Conservation (phyloP, 371 early-diverging fungal genomes). For the Mucor sp. region DNA sequence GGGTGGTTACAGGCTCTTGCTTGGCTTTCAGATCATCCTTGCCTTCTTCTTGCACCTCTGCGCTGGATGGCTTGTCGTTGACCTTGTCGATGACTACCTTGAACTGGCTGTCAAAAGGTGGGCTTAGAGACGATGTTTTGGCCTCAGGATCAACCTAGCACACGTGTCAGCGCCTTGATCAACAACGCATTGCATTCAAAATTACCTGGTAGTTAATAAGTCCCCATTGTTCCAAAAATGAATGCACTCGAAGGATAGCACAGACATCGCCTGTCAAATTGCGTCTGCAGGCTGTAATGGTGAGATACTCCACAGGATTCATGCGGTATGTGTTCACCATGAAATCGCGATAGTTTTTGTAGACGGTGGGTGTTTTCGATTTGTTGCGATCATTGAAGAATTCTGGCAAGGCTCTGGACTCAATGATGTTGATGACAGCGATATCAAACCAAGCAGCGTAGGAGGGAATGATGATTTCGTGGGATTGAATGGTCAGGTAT, state of each 20-base stretch:
- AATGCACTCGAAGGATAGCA: constrained; percentile 93
- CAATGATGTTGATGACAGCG: constrained; percentile 77
- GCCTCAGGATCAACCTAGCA: constrained; percentile 84
- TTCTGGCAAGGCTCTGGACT: constrained; percentile 85
- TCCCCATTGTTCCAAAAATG: constrained; percentile 98
- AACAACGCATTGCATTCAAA: neutral
- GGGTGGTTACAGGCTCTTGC: neutral
- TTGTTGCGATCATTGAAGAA: constrained; percentile 89
- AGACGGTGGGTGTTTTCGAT: constrained; percentile 86
- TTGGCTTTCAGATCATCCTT: neutral
- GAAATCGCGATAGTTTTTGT: constrained; percentile 92
- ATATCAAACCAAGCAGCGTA: constrained; percentile 94
- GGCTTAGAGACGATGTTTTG: constrained; percentile 82
- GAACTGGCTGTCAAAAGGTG: constrained; percentile 93
- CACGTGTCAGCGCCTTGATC: neutral
- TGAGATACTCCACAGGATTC: constrained; percentile 89
- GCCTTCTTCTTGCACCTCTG: neutral
- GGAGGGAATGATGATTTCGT: constrained; percentile 80
- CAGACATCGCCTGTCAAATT: constrained; percentile 95
- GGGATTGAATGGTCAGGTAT: constrained; percentile 68
- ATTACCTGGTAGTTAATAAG: constrained; percentile 94
- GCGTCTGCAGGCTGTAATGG: constrained; percentile 92
- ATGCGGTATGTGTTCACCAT: constrained; percentile 96
- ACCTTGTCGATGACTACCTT: constrained; percentile 39
- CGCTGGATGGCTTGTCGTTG: neutral